Conservation (phyloP, 495 filamentous ascomycete species). For the Hapsidospora chrysogenum region DNA sequence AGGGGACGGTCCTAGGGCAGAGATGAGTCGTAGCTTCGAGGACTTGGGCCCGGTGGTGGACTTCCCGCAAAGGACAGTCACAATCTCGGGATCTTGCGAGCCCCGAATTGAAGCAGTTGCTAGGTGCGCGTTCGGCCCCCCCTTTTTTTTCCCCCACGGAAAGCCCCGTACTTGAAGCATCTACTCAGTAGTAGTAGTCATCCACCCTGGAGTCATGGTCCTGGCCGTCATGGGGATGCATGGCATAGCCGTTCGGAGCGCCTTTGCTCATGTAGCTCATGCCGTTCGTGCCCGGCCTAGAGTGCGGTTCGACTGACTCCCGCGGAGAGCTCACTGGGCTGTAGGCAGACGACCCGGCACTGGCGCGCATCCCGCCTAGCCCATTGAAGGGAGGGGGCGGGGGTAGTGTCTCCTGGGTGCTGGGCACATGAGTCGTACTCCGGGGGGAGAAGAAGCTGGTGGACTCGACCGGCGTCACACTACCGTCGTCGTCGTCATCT, state of each 20-base stretch:
- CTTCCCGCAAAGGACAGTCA: too few relatives aligned
- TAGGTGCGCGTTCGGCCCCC: too few relatives aligned
- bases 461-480: constrained; percentile 33
- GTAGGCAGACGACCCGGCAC: constrained; percentile 35
- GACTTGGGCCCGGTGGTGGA: too few relatives aligned
- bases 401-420: constrained; percentile 19
- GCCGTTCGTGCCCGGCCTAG: constrained; percentile 15
- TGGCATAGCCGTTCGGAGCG: neutral
- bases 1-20: too few relatives aligned
- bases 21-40: too few relatives aligned
- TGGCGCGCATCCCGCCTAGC: constrained; percentile 22
- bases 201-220: neutral
- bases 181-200: neutral
- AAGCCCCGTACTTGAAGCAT: too few relatives aligned
- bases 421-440: constrained; percentile 16
- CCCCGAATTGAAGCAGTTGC: too few relatives aligned
- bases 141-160: too few relatives aligned
- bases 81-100: too few relatives aligned
- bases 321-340: constrained; percentile 36
- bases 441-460: constrained; percentile 35
- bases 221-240: neutral
- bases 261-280: neutral
- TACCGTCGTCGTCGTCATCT: constrained; percentile 57
- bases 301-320: constrained; percentile 22
- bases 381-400: constrained; percentile 32